Conservation (phyloP, 2,329 filamentous ascomycete genomes). For the Didymellaceae sp. region DNA sequence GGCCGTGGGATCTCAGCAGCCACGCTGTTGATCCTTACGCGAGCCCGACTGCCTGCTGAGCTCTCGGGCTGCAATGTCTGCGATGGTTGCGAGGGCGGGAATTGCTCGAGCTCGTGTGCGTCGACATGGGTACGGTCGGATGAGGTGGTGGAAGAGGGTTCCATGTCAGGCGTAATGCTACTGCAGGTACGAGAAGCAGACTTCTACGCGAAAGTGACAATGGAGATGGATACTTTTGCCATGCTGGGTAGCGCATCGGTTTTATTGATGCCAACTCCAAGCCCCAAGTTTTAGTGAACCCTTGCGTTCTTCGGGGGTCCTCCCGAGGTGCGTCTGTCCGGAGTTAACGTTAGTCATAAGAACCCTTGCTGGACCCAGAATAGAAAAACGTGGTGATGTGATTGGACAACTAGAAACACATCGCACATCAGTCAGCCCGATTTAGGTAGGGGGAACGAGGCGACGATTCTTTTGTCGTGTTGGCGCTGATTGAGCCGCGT, state of each 20-base stretch:
- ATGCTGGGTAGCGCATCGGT: conserved; percentile 2
- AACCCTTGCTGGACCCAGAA: conserved; percentile 8
- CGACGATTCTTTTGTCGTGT: conserved; percentile 2
- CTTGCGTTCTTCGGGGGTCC: conserved; percentile 1
- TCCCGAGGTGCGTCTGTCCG: not conserved
- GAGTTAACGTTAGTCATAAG: conserved; percentile 15
- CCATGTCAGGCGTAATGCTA: conserved; percentile 22
- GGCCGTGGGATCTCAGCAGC: conserved; percentile 30
- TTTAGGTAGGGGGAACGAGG: conserved; percentile 11
- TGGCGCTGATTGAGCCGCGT: conserved; percentile 7
- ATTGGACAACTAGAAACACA: not conserved
- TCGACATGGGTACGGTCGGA: conserved; percentile 20
- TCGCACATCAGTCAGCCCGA: conserved; percentile 1
- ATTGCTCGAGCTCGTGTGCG: conserved; percentile 3
- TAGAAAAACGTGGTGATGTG: conserved; percentile 9
- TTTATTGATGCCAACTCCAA: conserved; percentile 1
- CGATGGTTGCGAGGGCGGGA: conserved; percentile 10
- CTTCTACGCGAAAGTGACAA: not conserved
- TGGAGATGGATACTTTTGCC: not conserved
- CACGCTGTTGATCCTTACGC: conserved; percentile 40
- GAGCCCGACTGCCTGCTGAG: conserved; percentile 16
- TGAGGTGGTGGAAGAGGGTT: conserved; percentile 22
- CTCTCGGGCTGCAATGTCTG: conserved; percentile 22
- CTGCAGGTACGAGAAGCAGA: conserved; percentile 5
- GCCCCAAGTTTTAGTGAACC: conserved; percentile 2